These are phyloP conservation scores for Hypoxylon lienhwacheense DNA, from an alignment of 495 filamentous ascomycete species.

Conservation along the genomic window DNA sequence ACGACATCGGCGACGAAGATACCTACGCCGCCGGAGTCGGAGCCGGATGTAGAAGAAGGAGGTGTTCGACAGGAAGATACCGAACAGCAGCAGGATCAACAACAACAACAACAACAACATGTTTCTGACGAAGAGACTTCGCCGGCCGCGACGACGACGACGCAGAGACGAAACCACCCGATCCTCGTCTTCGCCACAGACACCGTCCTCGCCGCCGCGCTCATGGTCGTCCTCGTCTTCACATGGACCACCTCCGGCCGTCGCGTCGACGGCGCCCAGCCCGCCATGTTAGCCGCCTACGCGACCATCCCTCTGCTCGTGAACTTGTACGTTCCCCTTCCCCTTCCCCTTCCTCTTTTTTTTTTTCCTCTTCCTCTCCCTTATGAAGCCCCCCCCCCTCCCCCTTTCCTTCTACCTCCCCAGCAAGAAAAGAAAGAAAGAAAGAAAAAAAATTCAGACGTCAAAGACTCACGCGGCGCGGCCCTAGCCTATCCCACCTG, in stretches of 20 bases:
- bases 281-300: slow-evolving; percentile 48
- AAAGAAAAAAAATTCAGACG: no score
- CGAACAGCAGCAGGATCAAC: slow-evolving; percentile 8
- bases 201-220: slow-evolving; percentile 37
- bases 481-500: slow-evolving; percentile 42
- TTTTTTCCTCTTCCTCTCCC: not conserved
- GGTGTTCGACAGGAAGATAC: slow-evolving; percentile 12
- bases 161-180: slow-evolving; percentile 32
- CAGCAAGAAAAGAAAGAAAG: no score
- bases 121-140: slow-evolving; percentile 1
- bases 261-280: slow-evolving; percentile 22
- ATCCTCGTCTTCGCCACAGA: slow-evolving; percentile 47
- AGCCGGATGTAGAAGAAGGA: slow-evolving; percentile 21
- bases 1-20: slow-evolving; percentile 1
- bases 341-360: not conserved
- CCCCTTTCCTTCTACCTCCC: no score
- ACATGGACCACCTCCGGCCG: slow-evolving; percentile 40
- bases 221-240: slow-evolving; percentile 46
- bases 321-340: slow-evolving; percentile 45
- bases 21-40: slow-evolving; percentile 5
- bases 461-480: not conserved
- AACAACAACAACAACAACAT: slow-evolving; percentile 3
- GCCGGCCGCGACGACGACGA: slow-evolving; percentile 2
- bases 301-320: slow-evolving; percentile 44
- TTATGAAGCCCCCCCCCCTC: not conserved